phyloP scores from a whole-genome alignment of 768 basidiomycete species.

The Rhodotorula kratochvilovae region DNA sequence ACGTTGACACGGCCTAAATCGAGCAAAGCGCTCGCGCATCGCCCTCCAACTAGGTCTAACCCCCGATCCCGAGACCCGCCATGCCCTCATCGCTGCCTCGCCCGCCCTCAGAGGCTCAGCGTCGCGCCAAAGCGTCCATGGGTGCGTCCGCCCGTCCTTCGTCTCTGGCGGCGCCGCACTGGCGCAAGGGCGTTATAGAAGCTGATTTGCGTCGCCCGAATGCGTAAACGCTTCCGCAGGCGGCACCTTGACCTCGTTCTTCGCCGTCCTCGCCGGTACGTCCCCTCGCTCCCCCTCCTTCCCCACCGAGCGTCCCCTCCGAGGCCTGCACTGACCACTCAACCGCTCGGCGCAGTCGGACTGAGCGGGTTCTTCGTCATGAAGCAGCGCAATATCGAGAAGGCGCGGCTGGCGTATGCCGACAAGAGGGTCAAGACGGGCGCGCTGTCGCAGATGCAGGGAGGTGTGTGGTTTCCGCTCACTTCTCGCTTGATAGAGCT shows the following conservation, averaged over 20 bases:
- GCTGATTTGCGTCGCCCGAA: too few species aligned
- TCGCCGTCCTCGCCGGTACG: conserved; percentile 20
- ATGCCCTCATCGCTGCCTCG: background rate
- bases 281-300: background rate
- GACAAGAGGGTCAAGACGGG: conserved; percentile 16
- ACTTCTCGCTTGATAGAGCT: background rate
- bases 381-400: conserved; percentile 27
- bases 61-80: too few species aligned
- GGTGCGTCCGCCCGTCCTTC: too few species aligned
- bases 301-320: too few species aligned
- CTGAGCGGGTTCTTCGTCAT: conserved; percentile 27
- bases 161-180: too few species aligned
- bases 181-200: too few species aligned
- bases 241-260: conserved; percentile 20
- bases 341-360: background rate
- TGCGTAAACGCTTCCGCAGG: background rate
- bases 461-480: background rate
- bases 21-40: too few species aligned
- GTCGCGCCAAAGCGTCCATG: too few species aligned
- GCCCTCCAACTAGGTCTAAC: too few species aligned
- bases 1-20: too few species aligned
- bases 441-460: conserved; percentile 10
- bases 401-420: conserved; percentile 20
- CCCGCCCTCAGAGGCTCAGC: background rate
- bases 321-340: background rate